Evolutionary conservation across 495 filamentous ascomycete genomes (phyloP), one percentile per base, ranked within the genome.

Genomic region (Neurospora tetraspora): DNA sequence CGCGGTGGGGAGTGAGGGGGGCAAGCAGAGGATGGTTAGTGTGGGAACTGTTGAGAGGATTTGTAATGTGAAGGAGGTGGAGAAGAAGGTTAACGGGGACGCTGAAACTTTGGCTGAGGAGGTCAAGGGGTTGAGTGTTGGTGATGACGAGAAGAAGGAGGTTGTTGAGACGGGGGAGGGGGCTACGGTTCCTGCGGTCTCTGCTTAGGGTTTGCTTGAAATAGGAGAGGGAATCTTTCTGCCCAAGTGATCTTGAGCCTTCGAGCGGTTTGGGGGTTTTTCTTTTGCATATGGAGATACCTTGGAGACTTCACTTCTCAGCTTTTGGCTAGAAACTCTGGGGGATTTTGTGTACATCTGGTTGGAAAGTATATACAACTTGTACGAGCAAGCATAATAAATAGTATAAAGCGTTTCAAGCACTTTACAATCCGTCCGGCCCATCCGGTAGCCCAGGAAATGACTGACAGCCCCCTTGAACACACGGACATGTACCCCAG

Each of bases 231-330:
- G 23, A 9, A 65, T 65, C 14, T 18, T 18, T 69, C 6, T 59
- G 20, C 10, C 20, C 11, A 27, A 27, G 84, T 88, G 14, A 75
- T 89, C 31, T 81, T 89, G 18, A 81, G 82, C 16, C 87, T 87
- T 34, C 86, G 87, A 87, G 84, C 71, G 87, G 87, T 65, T 88
- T 88, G 75, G 78, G 88, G 1, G 86, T 87, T 65, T 80, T 80
- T 74, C 85, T 23, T 59, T 31, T 59, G 23, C 23, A 59, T 31
- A 59, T 27, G 23, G 23, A 59, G 47, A 59, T 59, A 59, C 47
- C 47, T 65, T 65, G 27, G 53, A 36, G 5, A 65, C 10, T 31
- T 65, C 53, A 34, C 23, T 34, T 65, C 27, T 65, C 53, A 36
- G 53, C 27, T 18, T 18, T 31, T 65, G 14, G 53, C 53, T 65